phyloP scores from a whole-genome alignment of 2,329 filamentous ascomycete genomes.

The Sporothrix dimorphospora region DNA sequence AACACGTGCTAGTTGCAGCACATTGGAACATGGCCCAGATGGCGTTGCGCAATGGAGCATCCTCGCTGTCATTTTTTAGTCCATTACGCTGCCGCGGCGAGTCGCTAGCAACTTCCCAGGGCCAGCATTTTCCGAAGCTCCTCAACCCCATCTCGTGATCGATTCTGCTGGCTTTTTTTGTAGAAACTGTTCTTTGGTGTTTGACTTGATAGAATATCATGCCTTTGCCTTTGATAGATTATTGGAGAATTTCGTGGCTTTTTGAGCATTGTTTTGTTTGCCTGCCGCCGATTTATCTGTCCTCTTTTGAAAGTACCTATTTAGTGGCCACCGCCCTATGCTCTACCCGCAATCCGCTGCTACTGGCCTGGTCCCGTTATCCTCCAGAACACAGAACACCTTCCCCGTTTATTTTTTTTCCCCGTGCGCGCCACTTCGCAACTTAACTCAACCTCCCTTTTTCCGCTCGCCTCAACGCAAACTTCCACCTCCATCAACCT shows the following conservation, averaged over 20 bases:
- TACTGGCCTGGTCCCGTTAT: neutral
- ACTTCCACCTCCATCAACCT: slow-evolving; percentile 20
- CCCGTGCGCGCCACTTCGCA: slow-evolving; percentile 15
- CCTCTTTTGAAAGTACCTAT: neutral
- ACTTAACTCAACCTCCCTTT: slow-evolving; percentile 11
- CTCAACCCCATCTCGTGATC: neutral
- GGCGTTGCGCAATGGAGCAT: neutral
- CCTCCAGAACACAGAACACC: neutral
- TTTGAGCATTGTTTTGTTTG: neutral
- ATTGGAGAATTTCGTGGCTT: neutral
- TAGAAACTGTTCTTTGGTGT: neutral
- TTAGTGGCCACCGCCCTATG: neutral
- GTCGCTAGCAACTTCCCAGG: neutral
- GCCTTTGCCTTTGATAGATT: neutral
- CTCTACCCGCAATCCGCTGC: neutral
- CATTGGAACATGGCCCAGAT: neutral
- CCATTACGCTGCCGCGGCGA: neutral
- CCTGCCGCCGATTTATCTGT: slow-evolving; percentile 4
- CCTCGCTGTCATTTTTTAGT: neutral
- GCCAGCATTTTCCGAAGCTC: neutral
- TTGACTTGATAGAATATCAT: neutral
- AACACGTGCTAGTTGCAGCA: neutral
- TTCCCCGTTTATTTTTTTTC: slow-evolving; percentile 8
- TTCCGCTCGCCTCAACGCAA: neutral
- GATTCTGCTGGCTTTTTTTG: neutral